A percentile compares a stretch with the other conserved stretches of the same genome.
Conservation (phyloP, 805 yeast species). For the Metschnikowia kunwiensis region DNA sequence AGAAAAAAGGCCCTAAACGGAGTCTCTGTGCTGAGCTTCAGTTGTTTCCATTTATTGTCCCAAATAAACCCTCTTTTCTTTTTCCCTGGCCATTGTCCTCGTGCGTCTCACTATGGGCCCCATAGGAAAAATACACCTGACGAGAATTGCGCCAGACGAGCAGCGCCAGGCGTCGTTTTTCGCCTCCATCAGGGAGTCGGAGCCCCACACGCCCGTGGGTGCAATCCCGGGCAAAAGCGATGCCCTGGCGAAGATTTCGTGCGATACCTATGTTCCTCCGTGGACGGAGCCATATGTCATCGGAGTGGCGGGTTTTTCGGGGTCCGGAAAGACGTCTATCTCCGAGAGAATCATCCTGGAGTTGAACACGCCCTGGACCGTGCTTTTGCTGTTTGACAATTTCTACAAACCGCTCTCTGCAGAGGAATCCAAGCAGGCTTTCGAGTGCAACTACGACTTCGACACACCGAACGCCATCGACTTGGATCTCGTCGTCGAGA, state of each 20-base stretch:
- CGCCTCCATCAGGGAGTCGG: slow-evolving; percentile 8
- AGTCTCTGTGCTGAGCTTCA: no score
- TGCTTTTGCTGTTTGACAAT: slow-evolving; percentile 83
- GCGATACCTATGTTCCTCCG: slow-evolving; percentile 54
- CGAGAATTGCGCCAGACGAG: slow-evolving; percentile 27
- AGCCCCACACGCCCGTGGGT: slow-evolving; percentile 3
- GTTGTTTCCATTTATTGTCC: no score
- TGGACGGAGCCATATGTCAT: slow-evolving; percentile 85
- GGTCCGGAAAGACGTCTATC: slow-evolving; percentile 93
- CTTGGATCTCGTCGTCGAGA: slow-evolving; percentile 62
- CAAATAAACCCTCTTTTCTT: no score
- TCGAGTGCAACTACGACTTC: slow-evolving; percentile 71
- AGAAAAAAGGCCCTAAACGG: no score
- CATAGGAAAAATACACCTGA: slow-evolving; percentile 7
- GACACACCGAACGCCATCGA: slow-evolving; percentile 87
- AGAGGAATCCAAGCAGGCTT: slow-evolving; percentile 64
- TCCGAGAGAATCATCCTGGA: slow-evolving; percentile 78
- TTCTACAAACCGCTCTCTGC: slow-evolving; percentile 73
- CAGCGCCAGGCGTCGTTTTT: slow-evolving; percentile 26
- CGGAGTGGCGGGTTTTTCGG: slow-evolving; percentile 72
- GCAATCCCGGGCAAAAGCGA: background rate
- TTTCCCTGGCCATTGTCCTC: no score
- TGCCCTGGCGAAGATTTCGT: background rate
- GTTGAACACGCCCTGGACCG: slow-evolving; percentile 90
- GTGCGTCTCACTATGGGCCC: slow-evolving; percentile 3